Conservation (phyloP, 1,284 basidiomycete species). For the Phylloboletellus chloephorus region DNA sequence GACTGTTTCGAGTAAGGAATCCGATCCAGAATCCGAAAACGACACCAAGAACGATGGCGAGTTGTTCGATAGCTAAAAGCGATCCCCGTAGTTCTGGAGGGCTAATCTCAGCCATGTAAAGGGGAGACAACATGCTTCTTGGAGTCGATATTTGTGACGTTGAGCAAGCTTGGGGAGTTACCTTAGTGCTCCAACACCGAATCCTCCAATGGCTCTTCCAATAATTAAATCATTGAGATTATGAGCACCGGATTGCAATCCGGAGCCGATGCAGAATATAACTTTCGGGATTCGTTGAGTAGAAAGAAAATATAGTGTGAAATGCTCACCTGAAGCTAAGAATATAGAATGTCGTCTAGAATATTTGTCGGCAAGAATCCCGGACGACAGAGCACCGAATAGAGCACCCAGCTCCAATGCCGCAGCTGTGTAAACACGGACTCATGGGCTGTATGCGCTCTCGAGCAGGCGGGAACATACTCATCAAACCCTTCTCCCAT, state of each 20-base stretch:
- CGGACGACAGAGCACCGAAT: constrained; percentile 61
- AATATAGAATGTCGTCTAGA: constrained; percentile 66
- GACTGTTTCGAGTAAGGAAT: constrained; percentile 63
- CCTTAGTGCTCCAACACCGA: constrained; percentile 78
- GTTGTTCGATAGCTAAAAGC: constrained; percentile 73
- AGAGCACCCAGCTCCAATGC: constrained; percentile 73
- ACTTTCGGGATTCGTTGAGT: constrained; percentile 34
- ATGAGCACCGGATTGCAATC: constrained; percentile 59
- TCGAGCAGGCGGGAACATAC: constrained; percentile 38
- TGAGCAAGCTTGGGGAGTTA: constrained; percentile 22
- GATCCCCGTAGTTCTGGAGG: constrained; percentile 79
- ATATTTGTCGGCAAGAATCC: constrained; percentile 60
- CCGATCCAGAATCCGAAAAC: constrained; percentile 80
- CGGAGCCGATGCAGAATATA: constrained; percentile 67
- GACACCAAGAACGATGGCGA: constrained; percentile 73
- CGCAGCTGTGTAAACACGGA: constrained; percentile 47
- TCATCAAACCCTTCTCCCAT: constrained; percentile 70
- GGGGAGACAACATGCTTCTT: constrained; percentile 66
- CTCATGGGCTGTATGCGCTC: background rate
- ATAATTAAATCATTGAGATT: constrained; percentile 53
- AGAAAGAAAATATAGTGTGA: background rate
- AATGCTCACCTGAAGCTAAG: constrained; percentile 54
- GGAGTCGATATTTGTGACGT: constrained; percentile 2
- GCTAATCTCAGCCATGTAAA: constrained; percentile 82
- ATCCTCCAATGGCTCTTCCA: constrained; percentile 67